Evolutionary conservation across 352 stramenopile genomes (phyloP).

Genomic region (Pythium volutum): DNA sequence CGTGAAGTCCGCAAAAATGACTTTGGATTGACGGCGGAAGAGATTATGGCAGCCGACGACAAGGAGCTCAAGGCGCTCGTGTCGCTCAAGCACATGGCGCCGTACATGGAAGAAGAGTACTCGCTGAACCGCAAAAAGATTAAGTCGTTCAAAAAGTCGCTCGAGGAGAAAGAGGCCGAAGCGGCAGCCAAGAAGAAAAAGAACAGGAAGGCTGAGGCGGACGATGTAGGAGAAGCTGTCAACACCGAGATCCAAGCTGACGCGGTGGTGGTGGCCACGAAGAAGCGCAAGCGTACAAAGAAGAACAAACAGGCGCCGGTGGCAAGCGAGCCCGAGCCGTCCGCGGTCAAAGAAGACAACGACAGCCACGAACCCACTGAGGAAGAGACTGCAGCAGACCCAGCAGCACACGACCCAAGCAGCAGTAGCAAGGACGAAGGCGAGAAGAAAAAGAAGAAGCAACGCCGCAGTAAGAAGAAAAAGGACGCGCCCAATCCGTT

Average conservation of each 20-base stretch:
- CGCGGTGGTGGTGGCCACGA: conserved; percentile 24
- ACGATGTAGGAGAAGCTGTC: conserved; percentile 4
- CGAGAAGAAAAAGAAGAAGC: conserved; percentile 41
- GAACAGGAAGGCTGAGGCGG: conserved; percentile 28
- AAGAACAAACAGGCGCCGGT: conserved; percentile 36
- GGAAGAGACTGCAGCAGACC: not conserved
- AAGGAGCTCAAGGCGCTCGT: conserved; percentile 96
- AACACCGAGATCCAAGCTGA: too few relatives aligned
- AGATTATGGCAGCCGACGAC: conserved; percentile 97
- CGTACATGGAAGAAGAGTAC: conserved; percentile 90
- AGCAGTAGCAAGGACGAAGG: not conserved
- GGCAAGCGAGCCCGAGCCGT: not conserved
- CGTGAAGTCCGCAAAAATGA: conserved; percentile 92
- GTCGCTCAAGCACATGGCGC: conserved; percentile 96
- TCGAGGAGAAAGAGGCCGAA: conserved; percentile 61
- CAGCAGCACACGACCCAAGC: conserved; percentile 7
- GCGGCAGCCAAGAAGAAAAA: conserved; percentile 45
- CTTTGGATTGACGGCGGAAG: conserved; percentile 96
- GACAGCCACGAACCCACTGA: conserved; percentile 1
- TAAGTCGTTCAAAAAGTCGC: conserved; percentile 66
- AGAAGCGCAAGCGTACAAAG: conserved; percentile 76
- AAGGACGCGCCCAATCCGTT: conserved; percentile 38
- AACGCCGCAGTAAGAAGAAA: conserved; percentile 64
- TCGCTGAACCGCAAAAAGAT: conserved; percentile 46
- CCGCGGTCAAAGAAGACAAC: conserved; percentile 17